Conservation (phyloP, 192 early-diverging fungal genomes). For the Rhizoclosmatium globosum region DNA sequence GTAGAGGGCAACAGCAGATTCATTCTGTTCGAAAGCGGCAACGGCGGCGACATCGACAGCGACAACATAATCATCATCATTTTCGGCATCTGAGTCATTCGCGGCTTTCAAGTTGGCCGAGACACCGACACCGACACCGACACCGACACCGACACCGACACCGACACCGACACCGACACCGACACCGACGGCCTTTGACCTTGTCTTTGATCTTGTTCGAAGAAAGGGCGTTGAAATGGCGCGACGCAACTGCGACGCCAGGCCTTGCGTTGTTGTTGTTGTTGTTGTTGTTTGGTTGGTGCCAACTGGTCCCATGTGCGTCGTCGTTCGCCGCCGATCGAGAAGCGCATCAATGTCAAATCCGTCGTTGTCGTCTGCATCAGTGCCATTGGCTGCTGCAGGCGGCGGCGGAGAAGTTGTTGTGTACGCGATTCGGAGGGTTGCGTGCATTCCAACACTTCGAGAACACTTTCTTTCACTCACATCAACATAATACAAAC, state of each 20-base stretch:
- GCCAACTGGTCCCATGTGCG: no score
- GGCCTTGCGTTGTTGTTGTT: no score
- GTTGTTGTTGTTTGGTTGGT: no score
- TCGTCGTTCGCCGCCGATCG: neutral
- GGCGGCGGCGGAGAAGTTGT: neutral
- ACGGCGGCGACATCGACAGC: neutral
- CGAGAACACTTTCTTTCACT: neutral
- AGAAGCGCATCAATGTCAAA: neutral
- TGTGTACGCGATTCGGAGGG: neutral
- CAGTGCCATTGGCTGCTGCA: neutral
- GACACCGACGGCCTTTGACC: neutral
- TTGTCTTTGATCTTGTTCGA: no score
- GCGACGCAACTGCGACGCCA: no score
- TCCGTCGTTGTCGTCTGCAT: neutral
- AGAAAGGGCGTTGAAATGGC: no score
- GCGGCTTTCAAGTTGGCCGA: neutral
- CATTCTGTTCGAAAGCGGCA: neutral
- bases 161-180: neutral
- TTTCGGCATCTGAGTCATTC: neutral
- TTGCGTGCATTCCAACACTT: neutral
- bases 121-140: neutral
- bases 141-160: neutral
- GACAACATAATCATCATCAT: neutral
- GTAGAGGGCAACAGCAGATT: neutral
- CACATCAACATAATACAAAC: no score